phyloP scores from a whole-genome alignment of 305 asterid genomes.

The Solanum hybrid region DNA sequence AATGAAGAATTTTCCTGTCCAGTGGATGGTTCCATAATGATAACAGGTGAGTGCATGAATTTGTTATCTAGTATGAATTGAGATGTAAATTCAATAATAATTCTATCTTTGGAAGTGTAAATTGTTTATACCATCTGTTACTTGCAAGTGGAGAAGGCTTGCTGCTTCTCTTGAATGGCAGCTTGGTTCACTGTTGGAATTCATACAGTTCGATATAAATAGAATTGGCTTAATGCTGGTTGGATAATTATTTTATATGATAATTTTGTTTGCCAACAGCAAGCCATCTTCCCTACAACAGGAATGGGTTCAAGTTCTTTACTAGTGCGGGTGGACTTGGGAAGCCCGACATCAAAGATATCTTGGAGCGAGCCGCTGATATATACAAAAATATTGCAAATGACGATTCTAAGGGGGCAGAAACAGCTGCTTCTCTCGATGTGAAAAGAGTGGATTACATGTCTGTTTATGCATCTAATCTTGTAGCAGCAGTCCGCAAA shows the following conservation, averaged over 20 bases:
- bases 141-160: neutral
- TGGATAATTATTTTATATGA: conserved; percentile 6
- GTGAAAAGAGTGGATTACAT: conserved; percentile 76
- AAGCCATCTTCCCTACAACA: conserved; percentile 95
- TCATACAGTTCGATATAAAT: neutral
- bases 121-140: neutral
- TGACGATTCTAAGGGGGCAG: conserved; percentile 39
- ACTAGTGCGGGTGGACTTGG: conserved; percentile 89
- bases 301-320: conserved; percentile 95
- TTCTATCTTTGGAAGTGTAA: neutral
- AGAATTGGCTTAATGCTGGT: neutral
- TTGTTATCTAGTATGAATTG: conserved; percentile 5
- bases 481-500: conserved; percentile 85
- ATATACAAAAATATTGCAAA: conserved; percentile 47
- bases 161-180: neutral
- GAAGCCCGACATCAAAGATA: conserved; percentile 87
- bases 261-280: conserved; percentile 50
- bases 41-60: conserved; percentile 49
- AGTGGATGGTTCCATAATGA: conserved; percentile 91
- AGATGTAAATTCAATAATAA: neutral
- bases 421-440: conserved; percentile 36
- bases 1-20: conserved; percentile 69
- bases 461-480: conserved; percentile 77
- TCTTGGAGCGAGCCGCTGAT: conserved; percentile 79
- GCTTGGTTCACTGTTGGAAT: neutral